Evolutionary conservation across 2,329 filamentous ascomycete genomes (phyloP).

Genomic region (Plenodomus tracheiphilus): DNA sequence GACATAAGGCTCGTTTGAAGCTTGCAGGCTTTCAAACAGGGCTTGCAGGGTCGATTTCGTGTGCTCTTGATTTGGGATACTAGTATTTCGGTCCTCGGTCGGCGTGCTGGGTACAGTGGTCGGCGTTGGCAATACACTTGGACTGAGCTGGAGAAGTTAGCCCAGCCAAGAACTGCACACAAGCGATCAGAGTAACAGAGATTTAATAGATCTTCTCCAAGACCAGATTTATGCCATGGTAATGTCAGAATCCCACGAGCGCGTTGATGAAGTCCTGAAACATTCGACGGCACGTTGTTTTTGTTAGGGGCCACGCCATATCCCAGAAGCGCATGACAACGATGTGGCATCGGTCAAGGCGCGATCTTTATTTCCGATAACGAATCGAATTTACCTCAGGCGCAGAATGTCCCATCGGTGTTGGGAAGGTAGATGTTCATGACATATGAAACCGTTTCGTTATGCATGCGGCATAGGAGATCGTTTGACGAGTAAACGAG

Average conservation of each 20-base stretch:
- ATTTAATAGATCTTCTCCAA: background rate
- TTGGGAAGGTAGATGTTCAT: conserved; percentile 10
- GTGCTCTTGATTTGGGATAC: conserved; percentile 35
- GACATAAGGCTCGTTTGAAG: conserved; percentile 47
- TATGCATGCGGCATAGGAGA: conserved; percentile 17
- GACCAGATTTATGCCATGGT: background rate
- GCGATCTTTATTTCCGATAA: background rate
- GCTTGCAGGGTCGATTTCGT: conserved; percentile 38
- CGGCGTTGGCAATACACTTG: conserved; percentile 16
- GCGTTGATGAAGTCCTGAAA: background rate
- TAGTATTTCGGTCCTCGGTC: conserved; percentile 33
- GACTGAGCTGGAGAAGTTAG: conserved; percentile 18
- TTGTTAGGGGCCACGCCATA: background rate
- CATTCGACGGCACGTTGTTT: background rate
- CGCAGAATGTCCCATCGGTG: conserved; percentile 17
- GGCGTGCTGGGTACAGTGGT: conserved; percentile 20
- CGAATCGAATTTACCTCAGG: conserved; percentile 18
- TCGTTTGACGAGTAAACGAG: conserved; percentile 20
- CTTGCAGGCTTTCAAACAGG: conserved; percentile 42
- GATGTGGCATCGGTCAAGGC: background rate
- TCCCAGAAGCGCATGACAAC: background rate
- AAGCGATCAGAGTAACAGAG: background rate
- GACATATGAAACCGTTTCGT: conserved; percentile 34
- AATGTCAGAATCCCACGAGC: background rate
- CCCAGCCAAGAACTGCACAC: background rate